Base-by-base conservation (phyloP, 83 land plant species). In the Picea engelmannii region DNA sequence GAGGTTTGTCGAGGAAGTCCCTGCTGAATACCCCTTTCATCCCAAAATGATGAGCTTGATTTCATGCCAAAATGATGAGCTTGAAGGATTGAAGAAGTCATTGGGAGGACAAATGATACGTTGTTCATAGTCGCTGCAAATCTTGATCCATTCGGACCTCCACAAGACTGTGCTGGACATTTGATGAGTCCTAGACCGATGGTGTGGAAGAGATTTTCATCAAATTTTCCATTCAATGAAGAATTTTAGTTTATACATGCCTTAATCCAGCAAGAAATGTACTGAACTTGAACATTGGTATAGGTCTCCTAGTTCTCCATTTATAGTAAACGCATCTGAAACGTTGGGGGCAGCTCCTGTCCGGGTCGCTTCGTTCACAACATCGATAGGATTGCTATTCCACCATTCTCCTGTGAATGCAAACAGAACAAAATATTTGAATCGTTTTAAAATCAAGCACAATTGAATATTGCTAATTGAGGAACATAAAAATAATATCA, bases 201-300 rank as follows among this genome's bases (percentile, higher is more conserved):
- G 13, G 84, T 23, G 66, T 83, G 78, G 75, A 85, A 83, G 80
- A 81, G 68, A n/a, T 85, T 60, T 17, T 86, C 86, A 4, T 42
- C 44, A 31, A 31, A 31, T 31, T 31, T 31, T 31, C 31, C 31
- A 31, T 31, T 31, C 31, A 31, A 31, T 31, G 31, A 31, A 31
- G 31, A 31, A 31, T 31, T 31, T 31, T 31, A 31, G 31, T 31
- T 31, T 31, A 31, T 31, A 31, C 31, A 31, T 31, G 31, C 31
- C 31, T 31, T 31, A 31, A 31, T 31, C 31, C 31, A 31, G 31
- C 31, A 31, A 31, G 31, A 31, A 31, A 3, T 1, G 31, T 69
- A 69, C 73, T 38, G 17, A 38, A 69, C 38, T 69, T 38, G 73
- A 69, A 20, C 73, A 69, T 9, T 55, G 27, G 67, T 61, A 79